These are phyloP conservation scores for Acanthamoeba lenticulata DNA, from an alignment of 208 protist species.

Conservation along the genomic window DNA sequence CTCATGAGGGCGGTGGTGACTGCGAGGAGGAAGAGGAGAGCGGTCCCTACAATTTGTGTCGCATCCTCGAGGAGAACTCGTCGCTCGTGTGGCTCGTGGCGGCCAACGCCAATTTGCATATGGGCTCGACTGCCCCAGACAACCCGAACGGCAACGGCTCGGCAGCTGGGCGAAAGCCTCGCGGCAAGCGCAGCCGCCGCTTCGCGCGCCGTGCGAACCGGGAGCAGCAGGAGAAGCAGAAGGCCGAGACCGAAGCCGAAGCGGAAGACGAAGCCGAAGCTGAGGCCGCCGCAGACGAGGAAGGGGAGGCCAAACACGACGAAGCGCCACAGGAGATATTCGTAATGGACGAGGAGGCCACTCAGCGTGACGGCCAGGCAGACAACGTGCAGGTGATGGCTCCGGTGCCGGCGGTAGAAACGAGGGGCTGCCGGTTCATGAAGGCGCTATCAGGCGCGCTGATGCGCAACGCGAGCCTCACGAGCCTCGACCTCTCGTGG, in stretches of 20 bases:
- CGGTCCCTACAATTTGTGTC: neutral
- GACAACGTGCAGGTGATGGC: neutral
- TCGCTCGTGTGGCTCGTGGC: slow-evolving; percentile 26
- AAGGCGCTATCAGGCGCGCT: neutral
- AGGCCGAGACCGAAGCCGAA: neutral
- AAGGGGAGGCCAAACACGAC: neutral
- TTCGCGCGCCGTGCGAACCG: neutral
- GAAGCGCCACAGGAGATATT: neutral
- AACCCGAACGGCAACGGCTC: neutral
- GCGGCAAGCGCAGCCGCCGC: neutral
- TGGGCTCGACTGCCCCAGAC: neutral
- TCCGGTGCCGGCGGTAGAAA: neutral
- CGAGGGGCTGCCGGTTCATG: neutral
- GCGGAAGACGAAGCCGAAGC: neutral
- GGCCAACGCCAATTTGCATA: neutral
- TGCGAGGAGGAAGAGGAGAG: neutral
- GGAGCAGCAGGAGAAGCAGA: neutral
- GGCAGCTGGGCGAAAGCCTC: neutral
- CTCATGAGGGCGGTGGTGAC: neutral
- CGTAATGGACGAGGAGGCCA: neutral
- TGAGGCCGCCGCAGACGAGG: neutral
- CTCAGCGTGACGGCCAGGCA: neutral
- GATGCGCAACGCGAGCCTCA: neutral
- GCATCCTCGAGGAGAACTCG: neutral
- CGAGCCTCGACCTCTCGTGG: slow-evolving; percentile 38